phyloP scores from a whole-genome alignment of 2,329 filamentous ascomycete genomes.

The Alternaria rosae region DNA sequence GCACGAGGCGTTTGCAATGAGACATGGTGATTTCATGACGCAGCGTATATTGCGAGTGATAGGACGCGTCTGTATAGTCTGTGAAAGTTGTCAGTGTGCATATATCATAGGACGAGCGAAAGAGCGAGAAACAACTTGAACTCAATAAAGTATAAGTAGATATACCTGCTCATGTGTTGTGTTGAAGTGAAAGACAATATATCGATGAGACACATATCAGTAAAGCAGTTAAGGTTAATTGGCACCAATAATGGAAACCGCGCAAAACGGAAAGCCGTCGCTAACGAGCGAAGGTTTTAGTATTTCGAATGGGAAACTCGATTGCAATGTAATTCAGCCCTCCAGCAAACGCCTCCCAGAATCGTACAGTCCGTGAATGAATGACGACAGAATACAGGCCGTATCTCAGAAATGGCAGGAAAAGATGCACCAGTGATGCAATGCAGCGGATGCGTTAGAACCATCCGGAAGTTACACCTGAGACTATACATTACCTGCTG shows the following conservation, averaged over 20 bases:
- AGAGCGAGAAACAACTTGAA: not conserved
- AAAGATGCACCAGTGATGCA: conserved; percentile 28
- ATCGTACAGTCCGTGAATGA: conserved; percentile 38
- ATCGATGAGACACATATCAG: not conserved
- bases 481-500: conserved; percentile 46
- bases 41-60: not conserved
- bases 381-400: conserved; percentile 8
- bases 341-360: conserved; percentile 27
- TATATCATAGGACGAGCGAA: not conserved
- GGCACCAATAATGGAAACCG: not conserved
- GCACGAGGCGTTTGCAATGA: not conserved
- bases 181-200: not conserved
- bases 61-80: not conserved
- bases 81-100: not conserved
- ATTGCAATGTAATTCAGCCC: conserved; percentile 31
- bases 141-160: not conserved
- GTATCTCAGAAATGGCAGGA: conserved; percentile 9
- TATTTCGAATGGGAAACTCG: conserved; percentile 23
- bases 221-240: not conserved
- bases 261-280: not conserved
- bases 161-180: not conserved
- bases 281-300: not conserved
- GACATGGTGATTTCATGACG: conserved; percentile 13
- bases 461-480: conserved; percentile 20
- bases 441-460: conserved; percentile 29